phyloP scores from a whole-genome alignment of 1,284 basidiomycete species.

The Trametes sp. region DNA sequence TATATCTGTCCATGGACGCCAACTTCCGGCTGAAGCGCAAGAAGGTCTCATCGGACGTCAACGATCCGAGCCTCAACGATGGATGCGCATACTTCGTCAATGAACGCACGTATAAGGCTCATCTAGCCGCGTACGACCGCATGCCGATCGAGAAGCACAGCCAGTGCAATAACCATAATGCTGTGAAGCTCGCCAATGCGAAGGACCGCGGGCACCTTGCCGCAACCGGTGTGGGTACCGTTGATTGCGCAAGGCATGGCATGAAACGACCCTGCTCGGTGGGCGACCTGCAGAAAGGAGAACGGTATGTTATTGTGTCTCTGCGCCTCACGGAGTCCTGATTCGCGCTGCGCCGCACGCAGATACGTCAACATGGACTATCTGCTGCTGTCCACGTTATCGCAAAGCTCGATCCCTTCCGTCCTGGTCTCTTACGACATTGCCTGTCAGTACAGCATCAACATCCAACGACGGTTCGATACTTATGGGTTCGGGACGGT shows the following conservation, averaged over 20 bases:
- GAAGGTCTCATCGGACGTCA: constrained; percentile 20
- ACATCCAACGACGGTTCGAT: neutral
- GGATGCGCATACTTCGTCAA: constrained; percentile 39
- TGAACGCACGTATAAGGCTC: constrained; percentile 24
- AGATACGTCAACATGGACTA: neutral
- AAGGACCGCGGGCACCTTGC: constrained; percentile 6
- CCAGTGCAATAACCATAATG: constrained; percentile 22
- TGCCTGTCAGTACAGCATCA: neutral
- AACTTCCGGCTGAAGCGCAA: constrained; percentile 40
- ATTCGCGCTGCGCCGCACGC: neutral
- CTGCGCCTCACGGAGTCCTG: neutral
- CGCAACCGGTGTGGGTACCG: constrained; percentile 15
- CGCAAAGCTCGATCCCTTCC: neutral
- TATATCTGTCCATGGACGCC: constrained; percentile 37
- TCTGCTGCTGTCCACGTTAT: neutral
- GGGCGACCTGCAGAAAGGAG: constrained; percentile 25
- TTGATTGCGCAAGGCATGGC: constrained; percentile 31
- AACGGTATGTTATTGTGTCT: neutral
- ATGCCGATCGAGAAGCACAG: neutral
- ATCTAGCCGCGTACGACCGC: constrained; percentile 21
- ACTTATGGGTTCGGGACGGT: neutral
- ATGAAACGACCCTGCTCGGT: constrained; percentile 32
- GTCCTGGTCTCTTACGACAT: neutral
- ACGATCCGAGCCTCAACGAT: constrained; percentile 33
- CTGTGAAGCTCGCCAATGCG: constrained; percentile 18